Conservation (phyloP, 306 rosid genomes). For the Prunus padus region DNA sequence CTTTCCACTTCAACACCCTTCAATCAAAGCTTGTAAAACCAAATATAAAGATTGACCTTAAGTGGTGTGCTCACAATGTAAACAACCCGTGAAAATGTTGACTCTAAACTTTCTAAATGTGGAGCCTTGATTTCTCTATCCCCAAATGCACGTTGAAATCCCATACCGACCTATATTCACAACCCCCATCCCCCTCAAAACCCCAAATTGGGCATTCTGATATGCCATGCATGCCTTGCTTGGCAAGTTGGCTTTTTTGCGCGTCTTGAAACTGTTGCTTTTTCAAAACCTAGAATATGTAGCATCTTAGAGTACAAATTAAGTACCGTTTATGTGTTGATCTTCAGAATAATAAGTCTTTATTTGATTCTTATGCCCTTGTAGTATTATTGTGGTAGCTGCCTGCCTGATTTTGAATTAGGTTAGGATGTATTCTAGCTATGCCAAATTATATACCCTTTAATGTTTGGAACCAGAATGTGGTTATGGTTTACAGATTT, state of each 20-base stretch:
- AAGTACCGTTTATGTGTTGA: neutral
- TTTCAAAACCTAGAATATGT: neutral
- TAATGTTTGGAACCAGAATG: conserved; percentile 3
- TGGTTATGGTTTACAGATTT: conserved; percentile 4
- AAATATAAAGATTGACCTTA: conserved; percentile 5
- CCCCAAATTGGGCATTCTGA: neutral
- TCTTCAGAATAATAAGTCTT: conserved; percentile 12
- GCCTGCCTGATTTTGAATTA: conserved; percentile 4
- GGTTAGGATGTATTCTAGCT: neutral
- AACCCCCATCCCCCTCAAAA: conserved; percentile 18
- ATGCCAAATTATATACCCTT: conserved; percentile 2
- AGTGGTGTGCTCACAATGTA: conserved; percentile 16
- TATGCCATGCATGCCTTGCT: neutral
- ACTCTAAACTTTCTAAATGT: conserved; percentile 5
- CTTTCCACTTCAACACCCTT: neutral
- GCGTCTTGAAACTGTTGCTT: neutral
- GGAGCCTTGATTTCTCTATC: neutral
- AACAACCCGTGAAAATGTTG: neutral
- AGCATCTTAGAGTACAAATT: neutral
- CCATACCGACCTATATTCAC: conserved; percentile 14
- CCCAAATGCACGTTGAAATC: neutral
- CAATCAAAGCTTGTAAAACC: conserved; percentile 5
- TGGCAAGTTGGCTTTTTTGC: neutral
- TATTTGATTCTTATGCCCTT: conserved; percentile 1
- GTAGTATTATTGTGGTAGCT: conserved; percentile 1